Percentiles rank a stretch among this genome's conserved stretches.
Conservation (phyloP, 345 rosid genomes). For the Sisymbrium altissimum region DNA sequence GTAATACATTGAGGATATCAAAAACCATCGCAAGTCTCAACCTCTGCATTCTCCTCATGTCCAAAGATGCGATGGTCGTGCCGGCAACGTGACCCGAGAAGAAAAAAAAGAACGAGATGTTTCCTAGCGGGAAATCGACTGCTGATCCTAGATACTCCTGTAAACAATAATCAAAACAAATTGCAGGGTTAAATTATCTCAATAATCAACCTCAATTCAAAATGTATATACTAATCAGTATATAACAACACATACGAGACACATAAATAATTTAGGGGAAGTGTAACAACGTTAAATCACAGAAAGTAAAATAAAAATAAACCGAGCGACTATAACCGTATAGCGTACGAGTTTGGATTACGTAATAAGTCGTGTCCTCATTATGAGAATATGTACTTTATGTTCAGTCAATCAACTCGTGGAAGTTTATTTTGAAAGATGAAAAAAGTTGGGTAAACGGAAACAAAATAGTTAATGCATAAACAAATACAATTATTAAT, state of each 20-base stretch:
- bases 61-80: conserved; percentile 79
- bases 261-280: no score
- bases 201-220: not conserved
- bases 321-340: no score
- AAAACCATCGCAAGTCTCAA: conserved; percentile 59
- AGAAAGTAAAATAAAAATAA: no score
- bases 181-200: not conserved
- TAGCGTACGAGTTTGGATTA: not conserved
- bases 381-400: no score
- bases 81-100: conserved; percentile 92
- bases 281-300: no score
- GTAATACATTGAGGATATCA: conserved; percentile 71
- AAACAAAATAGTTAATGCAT: no score
- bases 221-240: no score
- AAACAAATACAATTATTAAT: no score
- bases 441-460: no score
- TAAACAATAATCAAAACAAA: not conserved
- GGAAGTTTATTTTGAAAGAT: no score
- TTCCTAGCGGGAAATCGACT: conserved; percentile 83
- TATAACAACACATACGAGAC: no score
- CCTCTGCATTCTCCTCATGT: conserved; percentile 79
- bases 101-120: conserved; percentile 84
- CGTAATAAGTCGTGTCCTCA: not conserved
- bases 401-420: no score
- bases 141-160: conserved; percentile 94